A percentile compares a stretch with the other conserved stretches of the same genome.
phyloP scores from a whole-genome alignment of 345 rosid species.

The Fremontodendron californicum region DNA sequence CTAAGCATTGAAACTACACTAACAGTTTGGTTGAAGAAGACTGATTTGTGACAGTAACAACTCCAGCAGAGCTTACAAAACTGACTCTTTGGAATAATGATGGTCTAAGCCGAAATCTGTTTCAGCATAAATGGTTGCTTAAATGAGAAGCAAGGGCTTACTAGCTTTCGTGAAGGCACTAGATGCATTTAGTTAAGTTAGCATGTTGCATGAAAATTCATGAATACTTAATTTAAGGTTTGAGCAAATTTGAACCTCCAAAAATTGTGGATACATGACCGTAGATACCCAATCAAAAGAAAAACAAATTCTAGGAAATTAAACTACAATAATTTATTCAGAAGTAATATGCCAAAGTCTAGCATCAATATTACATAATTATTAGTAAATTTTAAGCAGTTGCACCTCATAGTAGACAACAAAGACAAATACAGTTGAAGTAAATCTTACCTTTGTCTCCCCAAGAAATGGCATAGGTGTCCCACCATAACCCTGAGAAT shows the following conservation, averaged over 20 bases:
- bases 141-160: background rate
- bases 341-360: background rate
- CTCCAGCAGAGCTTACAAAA: background rate
- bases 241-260: background rate
- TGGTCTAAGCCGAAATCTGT: background rate
- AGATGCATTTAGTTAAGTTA: background rate
- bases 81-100: background rate
- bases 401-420: conserved; percentile 16
- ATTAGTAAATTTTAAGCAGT: background rate
- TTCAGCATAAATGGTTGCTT: background rate
- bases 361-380: background rate
- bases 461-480: conserved; percentile 91
- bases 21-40: background rate
- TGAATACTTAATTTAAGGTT: background rate
- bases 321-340: background rate
- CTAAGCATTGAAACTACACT: background rate
- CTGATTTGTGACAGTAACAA: background rate
- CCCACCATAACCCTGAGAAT: conserved; percentile 68
- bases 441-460: conserved; percentile 64
- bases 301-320: background rate
- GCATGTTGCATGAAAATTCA: background rate
- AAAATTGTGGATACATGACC: background rate
- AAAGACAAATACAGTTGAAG: background rate
- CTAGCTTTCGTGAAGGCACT: background rate
- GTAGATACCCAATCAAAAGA: background rate